Percentiles rank a stretch among this genome's conserved stretches.
Evolutionary conservation across 2,329 filamentous ascomycete genomes (phyloP).

Genomic region (Fusarium austroafricanum): DNA sequence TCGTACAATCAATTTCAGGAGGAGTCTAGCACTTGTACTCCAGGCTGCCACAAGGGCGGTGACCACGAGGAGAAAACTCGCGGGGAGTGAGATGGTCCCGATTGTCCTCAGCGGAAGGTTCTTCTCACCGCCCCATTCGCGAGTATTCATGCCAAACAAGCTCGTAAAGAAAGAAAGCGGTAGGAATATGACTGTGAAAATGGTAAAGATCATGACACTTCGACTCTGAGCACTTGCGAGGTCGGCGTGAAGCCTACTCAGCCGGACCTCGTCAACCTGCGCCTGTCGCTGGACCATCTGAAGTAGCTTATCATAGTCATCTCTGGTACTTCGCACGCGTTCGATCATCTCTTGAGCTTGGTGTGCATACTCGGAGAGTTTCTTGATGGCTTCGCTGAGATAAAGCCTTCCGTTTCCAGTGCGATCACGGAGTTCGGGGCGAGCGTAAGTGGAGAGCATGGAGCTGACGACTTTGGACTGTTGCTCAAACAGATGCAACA

Average conservation of each 20-base stretch:
- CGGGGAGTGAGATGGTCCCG: conserved; percentile 61
- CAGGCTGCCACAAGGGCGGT: conserved; percentile 67
- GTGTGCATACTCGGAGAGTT: conserved; percentile 66
- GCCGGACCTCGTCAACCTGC: conserved; percentile 73
- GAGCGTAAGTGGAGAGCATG: conserved; percentile 59
- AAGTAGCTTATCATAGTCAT: conserved; percentile 73
- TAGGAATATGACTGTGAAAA: conserved; percentile 71
- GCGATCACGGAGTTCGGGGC: conserved; percentile 54
- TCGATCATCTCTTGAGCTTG: conserved; percentile 68
- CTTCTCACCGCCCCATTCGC: conserved; percentile 66
- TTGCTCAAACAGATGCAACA: conserved; percentile 67
- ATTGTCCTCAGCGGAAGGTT: conserved; percentile 59
- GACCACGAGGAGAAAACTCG: conserved; percentile 61
- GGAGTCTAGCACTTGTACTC: conserved; percentile 58
- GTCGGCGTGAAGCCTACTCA: conserved; percentile 71
- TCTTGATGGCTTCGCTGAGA: conserved; percentile 63
- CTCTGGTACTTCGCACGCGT: conserved; percentile 67
- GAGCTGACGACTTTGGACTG: conserved; percentile 63
- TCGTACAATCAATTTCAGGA: conserved; percentile 45
- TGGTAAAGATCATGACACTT: conserved; percentile 75
- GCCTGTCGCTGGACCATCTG: conserved; percentile 76
- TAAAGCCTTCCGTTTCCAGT: conserved; percentile 63
- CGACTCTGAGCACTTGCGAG: conserved; percentile 71
- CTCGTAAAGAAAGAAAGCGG: conserved; percentile 74
- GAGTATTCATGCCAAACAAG: conserved; percentile 73